Evolutionary conservation across 805 yeast species (phyloP), one percentile per base, ranked within the genome.

Genomic region (Barnettozyma sucrosica): DNA sequence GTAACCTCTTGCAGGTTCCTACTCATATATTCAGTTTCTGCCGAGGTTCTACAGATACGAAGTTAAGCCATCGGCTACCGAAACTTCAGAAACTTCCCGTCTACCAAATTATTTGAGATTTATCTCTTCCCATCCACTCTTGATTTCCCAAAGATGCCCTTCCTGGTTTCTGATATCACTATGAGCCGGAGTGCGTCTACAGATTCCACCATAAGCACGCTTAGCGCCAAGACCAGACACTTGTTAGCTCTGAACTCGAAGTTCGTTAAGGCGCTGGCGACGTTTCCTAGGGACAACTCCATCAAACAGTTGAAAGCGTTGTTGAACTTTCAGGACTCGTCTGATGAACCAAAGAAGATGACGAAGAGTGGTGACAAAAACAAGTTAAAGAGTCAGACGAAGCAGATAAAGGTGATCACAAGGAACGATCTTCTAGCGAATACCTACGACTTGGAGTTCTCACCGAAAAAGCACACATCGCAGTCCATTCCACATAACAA

Each of bases 391-490:
- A 18, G 32, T 7, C 53, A 52, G 26, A 59, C 61, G 1, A 61
- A 58, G 38, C 44, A 53, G 38, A 51, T 61, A 41, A 53, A 55
- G 25, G 55, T 54, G 9, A 51, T 61, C 8, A 61, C 64, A 1
- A 54, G 65, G 43, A 54, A 55, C 39, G 65, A 61, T 43, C 32
- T 59, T 4, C 14, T 58, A 9, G 52, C 55, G 41, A 56, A 55
- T 25, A 53, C 40, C 3, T 55, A 52, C 43, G 43, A 49, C 16
- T 43, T 50, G 16, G 49, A 49, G 33, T 39, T 14, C 19, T 32
- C 44, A 20, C 39, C 49, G 28, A 23, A n/a, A 25, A 26, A 36
- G 30, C 36, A 28, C 18, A 11, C 24, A 14, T 13, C 40, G 3
- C 24, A 34, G 18, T 21, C 34, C 25, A 19, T 30, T 18, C 23